Conservation (phyloP, 192 early-diverging fungal species). For the Haplosporangium gracile region DNA sequence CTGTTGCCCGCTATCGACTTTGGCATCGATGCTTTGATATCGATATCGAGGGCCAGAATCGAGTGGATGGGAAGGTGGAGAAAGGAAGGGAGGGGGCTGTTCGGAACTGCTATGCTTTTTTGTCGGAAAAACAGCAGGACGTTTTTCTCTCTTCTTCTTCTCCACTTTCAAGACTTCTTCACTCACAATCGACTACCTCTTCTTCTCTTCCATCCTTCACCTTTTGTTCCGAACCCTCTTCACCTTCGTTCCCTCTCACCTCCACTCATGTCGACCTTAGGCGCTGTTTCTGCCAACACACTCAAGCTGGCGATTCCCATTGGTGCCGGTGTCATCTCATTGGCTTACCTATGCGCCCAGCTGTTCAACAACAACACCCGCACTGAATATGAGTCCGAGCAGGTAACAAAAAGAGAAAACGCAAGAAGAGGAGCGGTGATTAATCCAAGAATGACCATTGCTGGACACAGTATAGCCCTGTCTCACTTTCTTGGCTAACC, state of each 20-base stretch:
- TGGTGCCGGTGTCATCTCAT: not conserved
- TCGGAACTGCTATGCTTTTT: not conserved
- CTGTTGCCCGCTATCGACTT: too few species aligned
- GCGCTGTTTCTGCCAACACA: not conserved
- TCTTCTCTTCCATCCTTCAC: not conserved
- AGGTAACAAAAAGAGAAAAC: not conserved
- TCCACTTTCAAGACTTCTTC: not conserved
- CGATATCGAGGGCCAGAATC: not conserved
- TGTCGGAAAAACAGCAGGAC: not conserved
- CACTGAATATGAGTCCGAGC: not conserved
- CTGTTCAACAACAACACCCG: not conserved
- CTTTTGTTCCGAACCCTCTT: not conserved
- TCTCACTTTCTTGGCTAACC: too few species aligned
- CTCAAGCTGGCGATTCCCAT: slow-evolving; percentile 9
- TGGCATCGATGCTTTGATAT: not conserved
- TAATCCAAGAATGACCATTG: not conserved
- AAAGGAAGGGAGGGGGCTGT: not conserved
- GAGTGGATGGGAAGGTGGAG: not conserved
- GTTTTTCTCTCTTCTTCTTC: not conserved
- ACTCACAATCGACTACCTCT: not conserved
- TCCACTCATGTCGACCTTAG: not conserved
- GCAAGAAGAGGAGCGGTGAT: not conserved
- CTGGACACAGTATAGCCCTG: too few species aligned
- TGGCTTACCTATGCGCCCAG: not conserved
- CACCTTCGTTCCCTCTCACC: not conserved